Percentiles rank a stretch among this genome's conserved stretches.
These are phyloP conservation scores for Ascosphaera apis DNA, from an alignment of 2,329 filamentous ascomycete species.

Conservation along the genomic window DNA sequence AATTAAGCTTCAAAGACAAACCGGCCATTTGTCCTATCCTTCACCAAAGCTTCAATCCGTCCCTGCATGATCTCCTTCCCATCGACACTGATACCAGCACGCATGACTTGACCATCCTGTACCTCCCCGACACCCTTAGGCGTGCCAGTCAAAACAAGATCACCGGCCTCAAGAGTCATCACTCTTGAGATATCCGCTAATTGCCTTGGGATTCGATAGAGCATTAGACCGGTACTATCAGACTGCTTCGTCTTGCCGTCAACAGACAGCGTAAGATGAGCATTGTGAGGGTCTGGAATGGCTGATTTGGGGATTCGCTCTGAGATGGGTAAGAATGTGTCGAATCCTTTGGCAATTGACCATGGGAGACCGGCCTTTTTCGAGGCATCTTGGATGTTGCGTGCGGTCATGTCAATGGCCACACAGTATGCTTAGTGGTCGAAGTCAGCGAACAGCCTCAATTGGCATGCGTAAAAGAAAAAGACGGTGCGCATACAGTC, in stretches of 20 bases:
- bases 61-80: conserved; percentile 72
- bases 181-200: conserved; percentile 82
- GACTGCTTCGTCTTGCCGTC: conserved; percentile 58
- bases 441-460: neutral
- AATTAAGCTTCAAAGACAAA: conserved; percentile 59
- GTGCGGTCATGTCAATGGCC: conserved; percentile 90
- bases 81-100: conserved; percentile 53
- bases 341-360: conserved; percentile 92
- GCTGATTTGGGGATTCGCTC: conserved; percentile 54
- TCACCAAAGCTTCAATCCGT: conserved; percentile 59
- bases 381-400: conserved; percentile 86
- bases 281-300: conserved; percentile 71
- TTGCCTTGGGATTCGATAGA: conserved; percentile 72
- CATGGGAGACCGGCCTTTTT: conserved; percentile 94
- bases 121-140: conserved; percentile 87
- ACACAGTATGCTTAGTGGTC: conserved; percentile 48
- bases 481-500: conserved; percentile 30
- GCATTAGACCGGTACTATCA: conserved; percentile 82
- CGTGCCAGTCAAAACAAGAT: conserved; percentile 89
- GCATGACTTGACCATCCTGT: conserved; percentile 66
- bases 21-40: conserved; percentile 45
- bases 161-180: conserved; percentile 79
- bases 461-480: neutral
- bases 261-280: conserved; percentile 66
- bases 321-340: conserved; percentile 84